Base-by-base conservation (phyloP, 2,329 filamentous ascomycete genomes). In the Colletotrichum musicola region DNA sequence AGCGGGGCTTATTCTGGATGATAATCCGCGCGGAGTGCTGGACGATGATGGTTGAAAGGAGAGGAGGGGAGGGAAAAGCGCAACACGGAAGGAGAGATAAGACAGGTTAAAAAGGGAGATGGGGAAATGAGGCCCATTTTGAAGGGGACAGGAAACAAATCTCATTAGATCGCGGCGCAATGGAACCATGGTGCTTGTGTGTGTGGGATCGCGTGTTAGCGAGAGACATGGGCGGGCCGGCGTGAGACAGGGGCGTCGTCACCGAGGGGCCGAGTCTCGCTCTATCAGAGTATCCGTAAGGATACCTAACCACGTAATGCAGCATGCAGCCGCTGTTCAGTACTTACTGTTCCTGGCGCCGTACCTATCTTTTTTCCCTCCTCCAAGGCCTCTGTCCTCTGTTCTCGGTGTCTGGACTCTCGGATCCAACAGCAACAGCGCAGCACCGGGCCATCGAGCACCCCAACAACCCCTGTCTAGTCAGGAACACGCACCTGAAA, bases 11-110 rank as follows among this genome's bases (percentile, higher is more conserved):
- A 57, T 57, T 30, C 25, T 35, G 30, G n/a, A 25, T 50, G 46
- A 63, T 47, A 50, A 60, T 59, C 67, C 70, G 67, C 67, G 30
- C 7, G 70, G 61, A 69, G 53, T 49, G 66, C 46, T 68, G 65
- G 65, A 68, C 62, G 55, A 61, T 50, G 61, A 47, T 64, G 57
- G 57, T 49, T 57, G 55, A 61, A 61, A 63, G 44, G 65, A 69
- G 60, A 44, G 65, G 40, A 35, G 40, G 58, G 30, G 53, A 51
- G 51, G 25, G 20, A 59, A 27, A 40, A 61, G 50, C 40, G 46
- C 22, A 62, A 18, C 40, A 25, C 38, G 47, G 67, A 16, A 18
- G 13, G 30, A 55, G 20, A 55, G 30, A 20, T 46, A 16, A 18
- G 44, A 10, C n/a, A 49, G 44, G 16, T 54, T 22, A 53, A 50